Conservation (phyloP, 768 basidiomycete species). For the Sistotremastrum niveocremeum region DNA sequence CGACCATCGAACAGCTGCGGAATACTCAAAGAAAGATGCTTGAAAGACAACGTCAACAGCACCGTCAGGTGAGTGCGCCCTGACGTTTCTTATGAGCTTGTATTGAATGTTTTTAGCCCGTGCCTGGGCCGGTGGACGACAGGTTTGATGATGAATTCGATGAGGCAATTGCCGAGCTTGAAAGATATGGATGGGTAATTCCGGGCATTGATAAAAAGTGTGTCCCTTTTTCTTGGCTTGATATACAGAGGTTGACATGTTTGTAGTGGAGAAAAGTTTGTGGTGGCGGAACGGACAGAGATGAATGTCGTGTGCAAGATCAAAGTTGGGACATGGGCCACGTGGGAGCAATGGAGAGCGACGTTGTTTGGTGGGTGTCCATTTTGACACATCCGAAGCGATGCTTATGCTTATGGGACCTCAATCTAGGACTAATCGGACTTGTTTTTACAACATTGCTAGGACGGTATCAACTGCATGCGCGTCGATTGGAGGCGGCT, state of each 20-base stretch:
- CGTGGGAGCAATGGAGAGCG: slow-evolving; percentile 55
- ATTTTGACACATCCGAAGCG: not conserved
- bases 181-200: slow-evolving; percentile 60
- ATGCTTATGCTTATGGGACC: not conserved
- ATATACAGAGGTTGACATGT: slow-evolving; percentile 3
- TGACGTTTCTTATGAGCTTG: not conserved
- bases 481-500: slow-evolving; percentile 41
- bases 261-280: slow-evolving; percentile 52
- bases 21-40: slow-evolving; percentile 42
- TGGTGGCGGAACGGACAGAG: slow-evolving; percentile 58
- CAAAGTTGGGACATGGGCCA: slow-evolving; percentile 49
- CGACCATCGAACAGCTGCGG: slow-evolving; percentile 44
- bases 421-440: slow-evolving; percentile 17
- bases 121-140: not conserved
- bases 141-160: slow-evolving; percentile 63
- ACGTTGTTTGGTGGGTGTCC: slow-evolving; percentile 44
- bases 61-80: slow-evolving; percentile 16
- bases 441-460: slow-evolving; percentile 12
- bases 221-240: slow-evolving; percentile 18
- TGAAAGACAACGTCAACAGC: slow-evolving; percentile 22
- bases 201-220: slow-evolving; percentile 52
- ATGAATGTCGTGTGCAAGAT: slow-evolving; percentile 55
- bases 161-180: slow-evolving; percentile 65
- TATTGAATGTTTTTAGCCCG: not conserved
- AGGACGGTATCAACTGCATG: slow-evolving; percentile 32